These are phyloP conservation scores for Stereocaulon alpinum DNA, from an alignment of 495 filamentous ascomycete genomes.

Conservation along the genomic window DNA sequence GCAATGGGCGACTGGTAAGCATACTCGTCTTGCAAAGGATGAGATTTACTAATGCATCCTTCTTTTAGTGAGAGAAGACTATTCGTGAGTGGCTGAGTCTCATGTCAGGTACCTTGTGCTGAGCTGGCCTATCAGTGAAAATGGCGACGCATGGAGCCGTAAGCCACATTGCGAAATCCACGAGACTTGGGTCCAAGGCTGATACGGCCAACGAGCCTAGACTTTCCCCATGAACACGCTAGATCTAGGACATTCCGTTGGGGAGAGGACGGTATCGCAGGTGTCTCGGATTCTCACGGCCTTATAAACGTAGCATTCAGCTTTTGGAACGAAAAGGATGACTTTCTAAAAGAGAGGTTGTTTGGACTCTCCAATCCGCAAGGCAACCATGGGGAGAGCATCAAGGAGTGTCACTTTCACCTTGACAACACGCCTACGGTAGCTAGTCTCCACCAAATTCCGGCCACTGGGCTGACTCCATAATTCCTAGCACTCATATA, in stretches of 20 bases:
- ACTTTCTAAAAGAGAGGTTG: constrained; percentile 85
- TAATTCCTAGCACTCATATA: constrained; percentile 74
- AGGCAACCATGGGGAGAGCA: constrained; percentile 90
- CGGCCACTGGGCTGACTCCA: constrained; percentile 8
- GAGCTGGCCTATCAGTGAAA: constrained; percentile 33
- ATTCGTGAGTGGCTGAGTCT: constrained; percentile 51
- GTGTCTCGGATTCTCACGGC: constrained; percentile 85
- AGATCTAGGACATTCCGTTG: constrained; percentile 80
- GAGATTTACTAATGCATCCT: neutral
- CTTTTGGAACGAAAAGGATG: constrained; percentile 96
- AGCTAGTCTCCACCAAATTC: constrained; percentile 32
- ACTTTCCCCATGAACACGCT: constrained; percentile 89
- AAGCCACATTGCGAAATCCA: constrained; percentile 8
- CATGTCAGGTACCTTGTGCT: constrained; percentile 14
- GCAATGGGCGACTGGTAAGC: constrained; percentile 80
- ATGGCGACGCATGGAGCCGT: constrained; percentile 96
- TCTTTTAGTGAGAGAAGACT: constrained; percentile 77
- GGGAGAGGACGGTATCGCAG: constrained; percentile 96
- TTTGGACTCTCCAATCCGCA: constrained; percentile 93
- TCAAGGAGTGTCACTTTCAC: constrained; percentile 95
- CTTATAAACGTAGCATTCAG: constrained; percentile 86
- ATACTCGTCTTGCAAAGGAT: neutral
- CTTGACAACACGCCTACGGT: constrained; percentile 78
- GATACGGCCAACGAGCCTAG: constrained; percentile 31
- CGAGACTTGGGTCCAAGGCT: neutral